Conservation (phyloP, 2,329 filamentous ascomycete genomes). For the Sporothrix humicola region DNA sequence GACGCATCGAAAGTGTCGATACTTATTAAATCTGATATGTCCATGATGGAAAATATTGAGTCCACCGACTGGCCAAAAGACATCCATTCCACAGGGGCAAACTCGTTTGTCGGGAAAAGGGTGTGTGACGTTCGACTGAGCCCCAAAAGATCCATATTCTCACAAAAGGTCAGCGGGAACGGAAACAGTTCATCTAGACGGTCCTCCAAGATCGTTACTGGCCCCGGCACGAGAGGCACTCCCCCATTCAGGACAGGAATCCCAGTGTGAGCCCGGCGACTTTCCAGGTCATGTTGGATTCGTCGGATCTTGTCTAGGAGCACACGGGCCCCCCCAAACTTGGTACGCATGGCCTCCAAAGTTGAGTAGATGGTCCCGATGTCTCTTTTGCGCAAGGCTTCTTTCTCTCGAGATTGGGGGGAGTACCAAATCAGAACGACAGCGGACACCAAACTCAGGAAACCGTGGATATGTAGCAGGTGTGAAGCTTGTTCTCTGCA, state of each 20-base stretch:
- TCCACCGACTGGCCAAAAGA: conserved; percentile 9
- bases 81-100: conserved; percentile 2
- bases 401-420: conserved; percentile 9
- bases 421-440: conserved; percentile 6
- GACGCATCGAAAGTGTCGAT: conserved; percentile 7
- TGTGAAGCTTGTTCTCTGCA: conserved; percentile 8
- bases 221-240: conserved; percentile 7
- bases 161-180: conserved; percentile 3
- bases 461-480: conserved; percentile 5
- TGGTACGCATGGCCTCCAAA: conserved; percentile 7
- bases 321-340: conserved; percentile 5
- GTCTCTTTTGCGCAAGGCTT: conserved; percentile 10
- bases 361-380: conserved; percentile 6
- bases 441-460: conserved; percentile 9
- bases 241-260: conserved; percentile 7
- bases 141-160: conserved; percentile 9
- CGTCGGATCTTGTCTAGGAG: conserved; percentile 9
- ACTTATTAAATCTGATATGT: conserved; percentile 10
- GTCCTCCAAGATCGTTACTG: conserved; percentile 7
- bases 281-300: conserved; percentile 9
- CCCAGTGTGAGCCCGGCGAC: conserved; percentile 3
- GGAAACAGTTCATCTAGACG: conserved; percentile 8
- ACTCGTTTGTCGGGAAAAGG: conserved; percentile 1
- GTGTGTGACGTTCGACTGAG: neutral
- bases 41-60: conserved; percentile 7